Base-by-base conservation (phyloP, 148 eudicot species). In the Vaccinium darrowii region DNA sequence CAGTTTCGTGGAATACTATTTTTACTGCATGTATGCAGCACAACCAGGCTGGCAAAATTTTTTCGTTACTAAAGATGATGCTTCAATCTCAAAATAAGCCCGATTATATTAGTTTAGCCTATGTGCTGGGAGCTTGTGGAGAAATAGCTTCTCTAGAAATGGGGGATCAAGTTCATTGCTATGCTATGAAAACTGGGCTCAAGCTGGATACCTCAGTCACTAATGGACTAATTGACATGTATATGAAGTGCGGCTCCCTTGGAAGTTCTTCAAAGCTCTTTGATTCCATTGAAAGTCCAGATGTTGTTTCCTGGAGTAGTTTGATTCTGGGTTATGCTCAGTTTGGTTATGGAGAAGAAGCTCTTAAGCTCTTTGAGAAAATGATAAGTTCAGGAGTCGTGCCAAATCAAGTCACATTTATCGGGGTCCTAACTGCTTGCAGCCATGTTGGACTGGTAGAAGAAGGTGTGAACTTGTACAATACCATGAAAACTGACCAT, bases 251-350 rank as follows among this genome's bases (percentile, higher is more conserved):
- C 50, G 91, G 91, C 16, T 75, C 88, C 63, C 82, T 90, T 33
- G 85, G 67, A 50, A 86, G 72, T 73, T 88, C 88, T 81, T 69
- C 54, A 25, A 84, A 83, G 83, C 82, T 90, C 71, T 88, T 90
- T 54, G 77, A 90, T 71, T 86, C 84, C 79, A 90, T 88, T 86
- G 81, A 43, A 72, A 78, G 83, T 75, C 84, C 88, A 52, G 86
- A 90, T 88, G 91, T 88, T 27, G 81, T 86, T 23, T 84, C 91
- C 21, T 90, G 90, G 91, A 90, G 88, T 82, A 84, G 87, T 88
- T 84, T 90, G 80, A 88, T 90, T 78, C 84, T 90, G 74, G 92
- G 92, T 19, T 88, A 84, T 80, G 89, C 92, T 74, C 90, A 88
- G 81, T 88, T 43, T 81, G 92, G 92, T 47, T 71, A 85, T 67